Evolutionary conservation across 176 grass and related monocot genomes (phyloP), one percentile per base, ranked within the genome.

Genomic region (Cenchrus americanus): DNA sequence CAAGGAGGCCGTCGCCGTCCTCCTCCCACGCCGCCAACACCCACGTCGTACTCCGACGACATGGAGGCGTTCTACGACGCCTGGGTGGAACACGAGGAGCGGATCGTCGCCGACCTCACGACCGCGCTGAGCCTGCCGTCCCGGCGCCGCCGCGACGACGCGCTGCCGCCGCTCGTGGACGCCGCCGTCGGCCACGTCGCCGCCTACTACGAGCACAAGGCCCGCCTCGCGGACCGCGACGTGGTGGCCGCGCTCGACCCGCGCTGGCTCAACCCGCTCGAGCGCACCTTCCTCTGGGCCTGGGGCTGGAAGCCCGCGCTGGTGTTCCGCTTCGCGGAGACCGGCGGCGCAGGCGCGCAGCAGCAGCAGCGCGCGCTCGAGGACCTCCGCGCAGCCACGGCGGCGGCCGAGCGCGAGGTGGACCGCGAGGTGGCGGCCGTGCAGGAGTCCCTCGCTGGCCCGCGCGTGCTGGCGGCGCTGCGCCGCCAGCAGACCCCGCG

Each of bases 241-340:
- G 73, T 97, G 10, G 77, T 97, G 41, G 77, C 76, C 3, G 89
- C 86, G 18, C 70, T 97, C 12, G 86, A 90, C 78, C 91, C 82
- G 2, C n/a, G 58, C 69, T 97, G 88, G 84, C 89, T 97, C 89
- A 93, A 88, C 75, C 91, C 91, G 23, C 90, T 97, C 23, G 91
- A 97, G 87, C 80, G 91, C 79, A 90, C 89, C 83, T 97, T 97
- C 84, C 89, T 94, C 40, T 97, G 92, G 91, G 73, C 92, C 27
- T 90, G 88, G 66, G 94, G 89, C 0, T 97, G 92, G 89, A 86
- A 88, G 72, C 94, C 91, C 46, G 89, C 94, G 40, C 87, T 94
- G 6, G 17, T 48, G 2, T 97, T 97, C 80, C 90, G 88, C 77
- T 91, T 97, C 60, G 21, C 88, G 2, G 59, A 67, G 22, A 43